Evolutionary conservation across 2,329 filamentous ascomycete species (phyloP), one percentile per base, ranked within the genome.

Genomic region (Cladosporium sphaerospermum): DNA sequence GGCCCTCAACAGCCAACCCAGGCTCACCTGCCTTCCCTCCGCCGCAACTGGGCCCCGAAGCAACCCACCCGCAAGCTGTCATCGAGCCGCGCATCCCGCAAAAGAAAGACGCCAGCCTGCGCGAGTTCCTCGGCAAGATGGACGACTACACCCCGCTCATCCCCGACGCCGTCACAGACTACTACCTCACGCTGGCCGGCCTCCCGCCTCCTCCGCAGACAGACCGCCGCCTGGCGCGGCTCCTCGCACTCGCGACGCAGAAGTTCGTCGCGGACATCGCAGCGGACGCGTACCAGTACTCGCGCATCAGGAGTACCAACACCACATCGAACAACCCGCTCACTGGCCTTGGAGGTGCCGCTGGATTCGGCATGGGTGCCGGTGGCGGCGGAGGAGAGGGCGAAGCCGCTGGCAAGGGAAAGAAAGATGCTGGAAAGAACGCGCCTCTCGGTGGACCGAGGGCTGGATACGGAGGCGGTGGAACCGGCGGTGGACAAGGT

Each of bases 111-210:
- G 85, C 86, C 16, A 95, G 88, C 37, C 75, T 99, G 60, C 87
- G 91, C 66, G 92, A 97, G 71, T 96, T 99, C 67, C 72, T 99
- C 14, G 81, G 81, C 59, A 96, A 96, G 78, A 97, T 99, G 86
- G 93, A 99, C 68, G 93, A 99, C 65, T 97, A 93, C 72, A 90
- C 93, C 56, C 93, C 93, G 9, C 96, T 99, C 89, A 97, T 99
- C 62, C 93, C 93, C 43, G 93, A 99, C 67, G 93, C 93, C 16
- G 93, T 99, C 18, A 97, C 91, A 58, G 86, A 95, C 70, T 96
- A 97, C 78, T 99, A 99, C 75, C 88, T 99, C 75, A 95, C 92
- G 36, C 87, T 95, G 62, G 90, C 92, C 60, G 93, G 93, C 50
- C 88, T 99, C 3, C 91, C 93, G 33, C 92, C 92, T 1, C 90